Base-by-base conservation (phyloP, 2,329 filamentous ascomycete genomes). In the Orbilia brochopaga region DNA sequence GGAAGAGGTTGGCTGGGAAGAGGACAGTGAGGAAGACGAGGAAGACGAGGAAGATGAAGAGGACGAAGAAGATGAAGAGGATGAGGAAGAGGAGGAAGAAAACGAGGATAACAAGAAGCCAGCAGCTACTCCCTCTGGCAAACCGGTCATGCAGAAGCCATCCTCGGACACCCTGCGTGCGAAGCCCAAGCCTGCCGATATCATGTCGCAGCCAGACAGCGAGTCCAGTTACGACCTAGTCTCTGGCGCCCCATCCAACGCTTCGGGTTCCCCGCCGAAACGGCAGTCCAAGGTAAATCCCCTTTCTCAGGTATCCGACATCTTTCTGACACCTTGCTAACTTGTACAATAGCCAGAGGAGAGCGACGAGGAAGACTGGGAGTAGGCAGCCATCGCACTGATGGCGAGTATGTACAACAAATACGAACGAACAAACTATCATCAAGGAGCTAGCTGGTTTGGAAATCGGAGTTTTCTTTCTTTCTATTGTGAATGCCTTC, bases 191-290 rank as follows among this genome's bases (percentile, higher is more conserved):
- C 81, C 92, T 24, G 89, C 95, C 77, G 92, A 96, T 77, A 89
- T 92, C 79, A 92, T 93, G 79, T 95, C 90, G 24, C 90, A 94
- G 75, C 87, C 92, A 6, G 94, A 94, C 77, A 97, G 93, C 78
- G 94, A 99, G 76, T 91, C 91, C 17, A 96, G 92, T 81, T 99
- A 99, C 79, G 94, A 99, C 79, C 85, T 99, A 35, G 91, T 99
- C 51, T 92, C 90, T 57, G 90, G 90, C 54, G 85, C 86, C 50
- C 87, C 88, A 40, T 96, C 90, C 79, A 89, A 90, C 74, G 88
- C 91, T 17, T 89, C 91, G 0, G 84, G 85, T 3, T 87, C 85
- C 69, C 86, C 86, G 1, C 84, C 84, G 77, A 84, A 86, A 65
- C 81, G 79, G 69, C 81, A 82, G 76, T 19, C 46, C 21, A 69